Percentiles rank a stretch among this genome's conserved stretches.
These are phyloP conservation scores for Quercus phellos DNA, from an alignment of 331 rosid genomes.

Conservation along the genomic window DNA sequence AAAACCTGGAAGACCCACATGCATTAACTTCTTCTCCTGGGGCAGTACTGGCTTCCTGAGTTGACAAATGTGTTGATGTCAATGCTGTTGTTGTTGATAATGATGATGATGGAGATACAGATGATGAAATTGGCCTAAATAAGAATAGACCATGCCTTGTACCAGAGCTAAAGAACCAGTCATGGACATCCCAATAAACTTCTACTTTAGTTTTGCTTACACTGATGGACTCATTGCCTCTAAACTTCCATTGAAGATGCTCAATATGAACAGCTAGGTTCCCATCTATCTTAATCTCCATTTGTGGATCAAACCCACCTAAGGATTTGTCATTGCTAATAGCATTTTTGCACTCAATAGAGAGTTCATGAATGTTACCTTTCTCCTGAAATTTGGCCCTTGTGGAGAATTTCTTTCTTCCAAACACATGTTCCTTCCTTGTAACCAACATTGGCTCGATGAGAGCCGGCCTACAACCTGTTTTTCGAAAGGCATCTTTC, in stretches of 20 bases:
- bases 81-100: constrained; percentile 9
- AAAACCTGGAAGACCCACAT: constrained; percentile 48
- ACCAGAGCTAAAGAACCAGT: constrained; percentile 84
- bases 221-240: constrained; percentile 69
- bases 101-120: constrained; percentile 33
- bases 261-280: constrained; percentile 61
- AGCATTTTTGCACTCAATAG: constrained; percentile 60
- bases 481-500: constrained; percentile 73
- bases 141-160: constrained; percentile 74
- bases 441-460: constrained; percentile 72
- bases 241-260: constrained; percentile 94
- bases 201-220: constrained; percentile 60
- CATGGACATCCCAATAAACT: constrained; percentile 94
- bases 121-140: constrained; percentile 59
- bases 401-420: constrained; percentile 71
- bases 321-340: constrained; percentile 14
- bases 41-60: constrained; percentile 29
- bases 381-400: constrained; percentile 63
- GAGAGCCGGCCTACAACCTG: constrained; percentile 78
- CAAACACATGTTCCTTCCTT: constrained; percentile 76
- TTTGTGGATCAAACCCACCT: constrained; percentile 61
- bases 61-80: constrained; percentile 29
- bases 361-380: constrained; percentile 60
- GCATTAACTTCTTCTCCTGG: constrained; percentile 29
- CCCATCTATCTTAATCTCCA: constrained; percentile 86